Evolutionary conservation across 2,329 filamentous ascomycete genomes (phyloP).

Genomic region (Coniochaeta sp.): DNA sequence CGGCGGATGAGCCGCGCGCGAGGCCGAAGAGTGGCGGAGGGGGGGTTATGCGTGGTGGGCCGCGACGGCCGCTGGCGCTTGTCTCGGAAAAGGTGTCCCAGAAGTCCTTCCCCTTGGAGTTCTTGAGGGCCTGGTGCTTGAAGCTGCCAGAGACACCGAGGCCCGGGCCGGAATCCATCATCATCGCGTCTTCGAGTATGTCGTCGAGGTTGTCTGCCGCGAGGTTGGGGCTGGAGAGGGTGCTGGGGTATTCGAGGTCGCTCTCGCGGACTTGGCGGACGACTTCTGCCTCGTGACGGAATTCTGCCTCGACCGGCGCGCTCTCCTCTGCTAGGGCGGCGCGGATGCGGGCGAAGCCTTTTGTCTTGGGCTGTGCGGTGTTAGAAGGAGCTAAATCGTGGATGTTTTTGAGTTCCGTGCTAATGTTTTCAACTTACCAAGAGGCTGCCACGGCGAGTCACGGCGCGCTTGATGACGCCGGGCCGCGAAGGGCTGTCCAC

Average conservation of each 20-base stretch:
- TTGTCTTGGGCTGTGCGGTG: slow-evolving; percentile 72
- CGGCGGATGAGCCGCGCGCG: slow-evolving; percentile 48
- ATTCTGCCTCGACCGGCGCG: slow-evolving; percentile 80
- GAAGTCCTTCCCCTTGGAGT: slow-evolving; percentile 62
- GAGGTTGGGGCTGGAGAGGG: slow-evolving; percentile 62
- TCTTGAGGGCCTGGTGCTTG: slow-evolving; percentile 64
- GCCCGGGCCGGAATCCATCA: slow-evolving; percentile 43
- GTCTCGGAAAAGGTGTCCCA: slow-evolving; percentile 75
- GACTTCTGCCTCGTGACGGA: slow-evolving; percentile 86
- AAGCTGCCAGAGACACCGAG: slow-evolving; percentile 56
- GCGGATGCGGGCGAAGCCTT: slow-evolving; percentile 87
- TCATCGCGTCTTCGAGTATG: slow-evolving; percentile 61
- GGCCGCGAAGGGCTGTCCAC: slow-evolving; percentile 34
- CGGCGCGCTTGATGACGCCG: slow-evolving; percentile 72
- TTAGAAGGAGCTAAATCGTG: not conserved
- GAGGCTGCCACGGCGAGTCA: slow-evolving; percentile 82
- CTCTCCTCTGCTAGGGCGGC: slow-evolving; percentile 85
- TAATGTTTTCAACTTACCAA: slow-evolving; percentile 53
- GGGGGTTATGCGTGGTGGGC: slow-evolving; percentile 27
- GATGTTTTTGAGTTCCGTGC: not conserved
- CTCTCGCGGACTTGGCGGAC: slow-evolving; percentile 91
- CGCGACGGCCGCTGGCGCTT: slow-evolving; percentile 32
- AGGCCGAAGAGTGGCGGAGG: slow-evolving; percentile 58
- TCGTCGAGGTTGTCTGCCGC: slow-evolving; percentile 60
- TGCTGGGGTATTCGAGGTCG: slow-evolving; percentile 58